Conservation (phyloP, 129 eudicot species). For the Silybum marianum region DNA sequence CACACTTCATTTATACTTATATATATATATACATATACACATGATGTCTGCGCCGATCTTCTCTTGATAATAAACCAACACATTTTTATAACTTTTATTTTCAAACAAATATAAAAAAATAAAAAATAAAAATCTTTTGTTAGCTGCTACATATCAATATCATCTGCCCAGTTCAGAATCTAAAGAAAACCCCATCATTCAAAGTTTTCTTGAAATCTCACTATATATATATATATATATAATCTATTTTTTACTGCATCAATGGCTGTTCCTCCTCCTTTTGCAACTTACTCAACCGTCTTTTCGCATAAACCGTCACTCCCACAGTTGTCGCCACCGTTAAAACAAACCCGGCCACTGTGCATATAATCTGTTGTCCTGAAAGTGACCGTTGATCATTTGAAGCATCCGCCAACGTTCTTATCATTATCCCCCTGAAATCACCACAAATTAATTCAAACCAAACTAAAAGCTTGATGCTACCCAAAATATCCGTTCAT, state of each 20-base stretch:
- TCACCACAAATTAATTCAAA: constrained; percentile 5
- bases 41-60: not conserved
- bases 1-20: too few species aligned
- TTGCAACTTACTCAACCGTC: constrained; percentile 54
- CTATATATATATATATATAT: too few species aligned
- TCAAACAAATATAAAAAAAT: not conserved
- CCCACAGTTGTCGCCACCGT: constrained; percentile 50
- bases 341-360: constrained; percentile 49
- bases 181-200: too few species aligned
- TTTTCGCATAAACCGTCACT: constrained; percentile 53
- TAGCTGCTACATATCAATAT: too few species aligned
- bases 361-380: constrained; percentile 48
- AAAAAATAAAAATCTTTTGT: not conserved
- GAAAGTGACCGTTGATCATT: constrained; percentile 42
- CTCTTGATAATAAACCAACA: not conserved
- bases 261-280: constrained; percentile 49
- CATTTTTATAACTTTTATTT: not conserved
- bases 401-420: constrained; percentile 67
- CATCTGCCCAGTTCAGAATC: too few species aligned
- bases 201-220: too few species aligned
- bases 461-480: not conserved
- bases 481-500: not conserved
- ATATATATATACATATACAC: not conserved
- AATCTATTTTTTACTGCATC: constrained; percentile 25
- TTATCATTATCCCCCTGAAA: constrained; percentile 63